Conservation (phyloP, 352 stramenopile genomes). For the Pythium volutum region DNA sequence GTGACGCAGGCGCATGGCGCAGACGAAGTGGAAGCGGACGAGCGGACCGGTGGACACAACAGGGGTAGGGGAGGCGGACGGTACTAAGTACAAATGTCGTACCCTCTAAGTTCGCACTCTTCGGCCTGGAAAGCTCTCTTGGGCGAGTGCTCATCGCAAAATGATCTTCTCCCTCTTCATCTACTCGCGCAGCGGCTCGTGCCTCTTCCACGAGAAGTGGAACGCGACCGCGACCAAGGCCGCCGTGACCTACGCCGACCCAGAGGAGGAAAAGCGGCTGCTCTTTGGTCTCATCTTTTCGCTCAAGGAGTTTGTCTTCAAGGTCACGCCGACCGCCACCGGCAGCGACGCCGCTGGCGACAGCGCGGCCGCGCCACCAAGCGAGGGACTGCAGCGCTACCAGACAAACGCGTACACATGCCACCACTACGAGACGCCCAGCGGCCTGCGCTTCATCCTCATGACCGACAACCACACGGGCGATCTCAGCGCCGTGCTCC, state of each 20-base stretch:
- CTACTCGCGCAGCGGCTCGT: conserved; percentile 87
- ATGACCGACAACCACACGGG: conserved; percentile 88
- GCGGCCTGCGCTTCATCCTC: conserved; percentile 88
- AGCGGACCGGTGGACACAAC: not conserved
- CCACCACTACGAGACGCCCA: conserved; percentile 90
- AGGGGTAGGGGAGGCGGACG: conserved; percentile 15
- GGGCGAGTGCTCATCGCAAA: not conserved
- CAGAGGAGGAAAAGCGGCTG: conserved; percentile 89
- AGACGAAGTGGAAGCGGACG: conserved; percentile 6
- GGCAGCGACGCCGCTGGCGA: conserved; percentile 13
- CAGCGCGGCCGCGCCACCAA: conserved; percentile 16
- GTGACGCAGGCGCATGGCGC: not conserved
- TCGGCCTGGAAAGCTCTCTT: not conserved
- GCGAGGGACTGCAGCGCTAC: conserved; percentile 71
- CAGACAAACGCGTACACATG: conserved; percentile 90
- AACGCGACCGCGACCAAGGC: conserved; percentile 47
- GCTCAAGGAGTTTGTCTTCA: conserved; percentile 87
- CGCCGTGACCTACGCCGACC: conserved; percentile 67
- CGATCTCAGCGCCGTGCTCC: conserved; percentile 76
- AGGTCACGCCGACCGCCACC: conserved; percentile 53
- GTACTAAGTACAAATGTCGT: not conserved
- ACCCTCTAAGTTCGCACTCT: not conserved
- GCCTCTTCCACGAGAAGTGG: conserved; percentile 92
- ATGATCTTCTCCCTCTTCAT: conserved; percentile 94
- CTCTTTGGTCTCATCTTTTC: conserved; percentile 92